Conservation (phyloP, 2,329 filamentous ascomycete species). For the Diplodia corticola region DNA sequence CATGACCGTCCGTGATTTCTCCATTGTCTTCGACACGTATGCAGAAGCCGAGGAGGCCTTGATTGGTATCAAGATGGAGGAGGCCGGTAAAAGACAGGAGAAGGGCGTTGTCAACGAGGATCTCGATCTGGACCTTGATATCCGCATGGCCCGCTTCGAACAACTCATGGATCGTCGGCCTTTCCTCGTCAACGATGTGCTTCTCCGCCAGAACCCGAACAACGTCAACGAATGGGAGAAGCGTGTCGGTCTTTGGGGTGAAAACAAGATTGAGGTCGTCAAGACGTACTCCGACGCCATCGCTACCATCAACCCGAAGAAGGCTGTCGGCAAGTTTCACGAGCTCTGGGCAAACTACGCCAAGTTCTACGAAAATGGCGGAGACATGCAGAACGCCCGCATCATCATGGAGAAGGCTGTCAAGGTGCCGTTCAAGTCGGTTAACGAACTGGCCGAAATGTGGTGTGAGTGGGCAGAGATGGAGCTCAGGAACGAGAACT, state of each 20-base stretch:
- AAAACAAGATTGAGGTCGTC: constrained; percentile 87
- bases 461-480: constrained; percentile 99
- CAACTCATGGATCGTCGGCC: constrained; percentile 96
- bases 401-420: constrained; percentile 97
- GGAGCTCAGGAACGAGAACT: constrained; percentile 94
- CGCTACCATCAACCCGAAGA: constrained; percentile 88
- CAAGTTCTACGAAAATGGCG: constrained; percentile 90
- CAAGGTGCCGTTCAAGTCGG: constrained; percentile 96
- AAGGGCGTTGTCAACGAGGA: constrained; percentile 76
- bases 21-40: constrained; percentile 93
- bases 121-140: constrained; percentile 90
- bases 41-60: constrained; percentile 96
- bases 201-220: constrained; percentile 92
- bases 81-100: constrained; percentile 75
- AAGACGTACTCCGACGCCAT: constrained; percentile 95
- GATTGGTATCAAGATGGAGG: constrained; percentile 87
- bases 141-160: constrained; percentile 97
- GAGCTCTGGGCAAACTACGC: constrained; percentile 96
- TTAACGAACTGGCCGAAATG: constrained; percentile 94
- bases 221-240: constrained; percentile 98
- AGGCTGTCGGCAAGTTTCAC: constrained; percentile 88
- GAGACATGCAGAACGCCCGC: constrained; percentile 79
- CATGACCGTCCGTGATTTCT: constrained; percentile 98
- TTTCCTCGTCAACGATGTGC: constrained; percentile 93
- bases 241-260: constrained; percentile 89